Conservation (phyloP, 345 rosid species). For the Eucalyptus virginea region DNA sequence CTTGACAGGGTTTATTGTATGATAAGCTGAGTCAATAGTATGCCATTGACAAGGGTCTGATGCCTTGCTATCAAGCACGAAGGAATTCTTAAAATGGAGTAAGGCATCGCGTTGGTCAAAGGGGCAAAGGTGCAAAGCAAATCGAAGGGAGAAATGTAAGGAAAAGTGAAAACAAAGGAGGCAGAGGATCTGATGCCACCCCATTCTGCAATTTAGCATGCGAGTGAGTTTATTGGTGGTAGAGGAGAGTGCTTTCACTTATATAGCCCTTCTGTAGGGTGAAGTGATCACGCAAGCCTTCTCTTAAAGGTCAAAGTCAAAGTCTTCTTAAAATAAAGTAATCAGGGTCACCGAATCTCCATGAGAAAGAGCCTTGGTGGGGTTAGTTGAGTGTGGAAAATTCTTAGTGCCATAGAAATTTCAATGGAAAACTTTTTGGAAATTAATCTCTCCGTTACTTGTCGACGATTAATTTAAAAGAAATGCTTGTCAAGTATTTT, state of each 20-base stretch:
- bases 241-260: neutral
- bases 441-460: too few relatives aligned
- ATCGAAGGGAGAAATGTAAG: neutral
- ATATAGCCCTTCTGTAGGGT: neutral
- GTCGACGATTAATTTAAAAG: accelerated
- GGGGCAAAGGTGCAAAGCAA: neutral
- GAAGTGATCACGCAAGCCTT: neutral
- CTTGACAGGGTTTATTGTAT: accelerated
- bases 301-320: neutral
- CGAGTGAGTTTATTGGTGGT: neutral
- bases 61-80: neutral
- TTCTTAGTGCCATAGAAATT: neutral
- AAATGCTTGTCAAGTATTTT: too few relatives aligned
- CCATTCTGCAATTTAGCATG: neutral
- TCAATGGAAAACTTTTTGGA: too few relatives aligned
- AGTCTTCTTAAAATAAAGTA: neutral
- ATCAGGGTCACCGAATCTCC: accelerated
- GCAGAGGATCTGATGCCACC: neutral
- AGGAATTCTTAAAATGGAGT: neutral
- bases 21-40: accelerated
- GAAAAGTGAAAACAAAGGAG: neutral
- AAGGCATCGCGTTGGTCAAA: neutral
- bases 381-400: neutral
- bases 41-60: accelerated
- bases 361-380: neutral